A percentile compares a stretch with the other conserved stretches of the same genome.
Evolutionary conservation across 2,329 filamentous ascomycete genomes (phyloP).

Genomic region (Fusarium chuoi): DNA sequence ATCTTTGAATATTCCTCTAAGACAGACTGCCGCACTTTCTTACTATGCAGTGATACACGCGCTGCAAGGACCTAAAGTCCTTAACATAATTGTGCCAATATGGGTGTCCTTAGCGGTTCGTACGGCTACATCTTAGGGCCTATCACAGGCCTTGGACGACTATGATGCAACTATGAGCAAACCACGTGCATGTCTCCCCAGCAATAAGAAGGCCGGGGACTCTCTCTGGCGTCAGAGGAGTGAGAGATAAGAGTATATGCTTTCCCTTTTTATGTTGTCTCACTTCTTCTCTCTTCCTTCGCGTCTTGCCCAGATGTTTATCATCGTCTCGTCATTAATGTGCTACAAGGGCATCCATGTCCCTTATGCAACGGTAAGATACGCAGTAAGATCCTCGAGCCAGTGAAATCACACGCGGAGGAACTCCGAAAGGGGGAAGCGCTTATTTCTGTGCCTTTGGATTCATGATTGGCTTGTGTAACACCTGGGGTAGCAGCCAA

Average conservation of each 20-base stretch:
- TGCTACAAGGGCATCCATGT: neutral
- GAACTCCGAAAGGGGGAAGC: neutral
- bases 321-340: too few relatives aligned
- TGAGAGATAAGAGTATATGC: neutral
- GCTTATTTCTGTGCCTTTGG: neutral
- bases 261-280: neutral
- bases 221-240: neutral
- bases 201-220: neutral
- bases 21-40: neutral
- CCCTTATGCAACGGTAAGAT: neutral
- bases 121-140: neutral
- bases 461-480: neutral
- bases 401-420: neutral
- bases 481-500: neutral
- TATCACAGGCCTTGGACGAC: neutral
- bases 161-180: neutral
- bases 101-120: neutral
- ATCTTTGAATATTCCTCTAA: neutral
- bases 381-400: fast-evolving
- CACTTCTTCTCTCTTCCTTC: neutral
- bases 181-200: neutral
- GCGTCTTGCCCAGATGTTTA: neutral
- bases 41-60: neutral
- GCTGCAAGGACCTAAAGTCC: fast-evolving
- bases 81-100: neutral